phyloP scores from a whole-genome alignment of 2,329 filamentous ascomycete species.

The Aspergillus hiratsukae region DNA sequence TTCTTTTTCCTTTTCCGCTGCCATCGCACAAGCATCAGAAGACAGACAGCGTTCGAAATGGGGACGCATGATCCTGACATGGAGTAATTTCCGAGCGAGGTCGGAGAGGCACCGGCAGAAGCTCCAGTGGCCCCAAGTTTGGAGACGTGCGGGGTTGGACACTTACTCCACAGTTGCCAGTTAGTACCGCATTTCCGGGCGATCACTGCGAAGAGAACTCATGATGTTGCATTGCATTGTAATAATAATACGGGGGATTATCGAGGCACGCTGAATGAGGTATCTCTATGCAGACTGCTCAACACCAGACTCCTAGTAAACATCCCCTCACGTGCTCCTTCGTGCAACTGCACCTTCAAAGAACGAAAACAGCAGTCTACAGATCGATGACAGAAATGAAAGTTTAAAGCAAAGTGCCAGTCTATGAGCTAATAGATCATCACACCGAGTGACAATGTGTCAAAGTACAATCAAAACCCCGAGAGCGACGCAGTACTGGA shows the following conservation, averaged over 20 bases:
- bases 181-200: no score
- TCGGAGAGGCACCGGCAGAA: not conserved
- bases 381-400: not conserved
- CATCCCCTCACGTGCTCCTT: not conserved
- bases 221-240: not conserved
- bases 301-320: not conserved
- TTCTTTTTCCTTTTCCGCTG: not conserved
- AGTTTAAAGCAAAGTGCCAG: not conserved
- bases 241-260: not conserved
- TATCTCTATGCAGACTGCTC: not conserved
- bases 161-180: not conserved
- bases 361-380: no score
- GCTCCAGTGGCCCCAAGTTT: not conserved
- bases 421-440: not conserved
- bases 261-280: not conserved
- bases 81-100: slow-evolving; percentile 13
- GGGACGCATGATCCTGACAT: not conserved
- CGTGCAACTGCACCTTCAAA: no score
- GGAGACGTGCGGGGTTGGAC: not conserved
- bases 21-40: not conserved
- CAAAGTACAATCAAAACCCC: not conserved
- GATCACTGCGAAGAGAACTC: not conserved
- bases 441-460: not conserved
- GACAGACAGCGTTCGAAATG: not conserved
- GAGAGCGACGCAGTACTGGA: not conserved